Conservation (phyloP, 306 rosid species). For the Fragaria vesca region DNA sequence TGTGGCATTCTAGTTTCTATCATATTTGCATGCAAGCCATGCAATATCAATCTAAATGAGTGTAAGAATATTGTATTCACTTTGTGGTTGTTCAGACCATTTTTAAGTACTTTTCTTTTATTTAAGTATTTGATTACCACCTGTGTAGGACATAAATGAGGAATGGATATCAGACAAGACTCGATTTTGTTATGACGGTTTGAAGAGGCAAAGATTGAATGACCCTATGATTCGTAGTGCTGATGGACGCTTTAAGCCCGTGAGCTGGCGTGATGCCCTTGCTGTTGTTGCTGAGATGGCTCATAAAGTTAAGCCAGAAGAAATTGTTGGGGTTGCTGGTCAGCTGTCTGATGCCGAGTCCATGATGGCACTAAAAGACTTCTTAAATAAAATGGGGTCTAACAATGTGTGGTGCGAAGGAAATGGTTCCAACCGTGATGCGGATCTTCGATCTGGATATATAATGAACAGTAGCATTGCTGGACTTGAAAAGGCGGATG, state of each 20-base stretch:
- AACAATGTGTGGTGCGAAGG: conserved; percentile 94
- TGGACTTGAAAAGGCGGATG: conserved; percentile 94
- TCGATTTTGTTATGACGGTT: conserved; percentile 95
- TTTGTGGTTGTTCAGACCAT: background rate
- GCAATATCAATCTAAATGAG: background rate
- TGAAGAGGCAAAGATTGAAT: conserved; percentile 96
- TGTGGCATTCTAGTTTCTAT: background rate
- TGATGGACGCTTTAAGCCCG: conserved; percentile 89
- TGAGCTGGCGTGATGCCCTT: conserved; percentile 95
- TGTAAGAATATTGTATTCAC: background rate
- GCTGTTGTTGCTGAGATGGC: conserved; percentile 80
- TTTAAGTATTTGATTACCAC: conserved; percentile 14
- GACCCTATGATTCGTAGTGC: conserved; percentile 97
- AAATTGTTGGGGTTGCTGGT: conserved; percentile 90
- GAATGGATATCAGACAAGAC: conserved; percentile 99
- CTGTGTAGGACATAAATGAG: conserved; percentile 86
- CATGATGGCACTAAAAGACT: conserved; percentile 92
- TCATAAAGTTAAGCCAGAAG: conserved; percentile 71
- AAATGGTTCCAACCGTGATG: conserved; percentile 60
- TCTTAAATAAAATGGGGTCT: conserved; percentile 84
- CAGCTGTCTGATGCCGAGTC: conserved; percentile 96
- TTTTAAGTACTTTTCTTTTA: background rate
- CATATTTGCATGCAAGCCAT: background rate
- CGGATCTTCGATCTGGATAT: conserved; percentile 93
- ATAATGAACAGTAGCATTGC: conserved; percentile 82